Conservation (phyloP, 495 filamentous ascomycete species). For the Xylaria flabelliformis region DNA sequence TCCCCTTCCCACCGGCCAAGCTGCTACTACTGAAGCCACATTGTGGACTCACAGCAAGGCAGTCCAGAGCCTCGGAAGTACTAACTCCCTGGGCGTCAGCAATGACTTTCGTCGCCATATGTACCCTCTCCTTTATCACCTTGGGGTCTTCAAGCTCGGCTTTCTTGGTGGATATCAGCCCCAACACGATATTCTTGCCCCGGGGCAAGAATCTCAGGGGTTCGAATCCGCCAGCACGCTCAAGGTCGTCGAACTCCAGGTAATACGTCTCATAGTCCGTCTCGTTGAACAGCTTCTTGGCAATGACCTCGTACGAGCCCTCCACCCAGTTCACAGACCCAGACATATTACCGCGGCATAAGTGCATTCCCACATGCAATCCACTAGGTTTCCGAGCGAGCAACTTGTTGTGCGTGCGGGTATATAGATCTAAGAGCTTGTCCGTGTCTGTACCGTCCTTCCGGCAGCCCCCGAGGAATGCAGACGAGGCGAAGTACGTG, state of each 20-base stretch:
- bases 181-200: constrained; percentile 76
- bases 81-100: constrained; percentile 67
- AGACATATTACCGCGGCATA: constrained; percentile 83
- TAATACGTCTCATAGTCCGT: constrained; percentile 81
- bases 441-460: constrained; percentile 64
- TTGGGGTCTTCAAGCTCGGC: constrained; percentile 72
- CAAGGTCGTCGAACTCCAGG: constrained; percentile 82
- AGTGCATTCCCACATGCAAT: constrained; percentile 74
- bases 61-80: constrained; percentile 67
- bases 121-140: constrained; percentile 69
- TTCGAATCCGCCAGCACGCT: constrained; percentile 78
- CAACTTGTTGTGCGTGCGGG: constrained; percentile 76
- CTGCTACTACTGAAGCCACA: constrained; percentile 79
- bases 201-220: constrained; percentile 73
- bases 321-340: constrained; percentile 76
- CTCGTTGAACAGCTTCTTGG: constrained; percentile 76
- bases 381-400: constrained; percentile 66
- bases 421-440: constrained; percentile 72
- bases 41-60: constrained; percentile 74
- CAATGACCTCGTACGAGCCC: constrained; percentile 80
- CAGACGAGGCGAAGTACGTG: constrained; percentile 76
- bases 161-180: constrained; percentile 78
- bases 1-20: constrained; percentile 68
- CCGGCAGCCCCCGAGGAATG: constrained; percentile 71
- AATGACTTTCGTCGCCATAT: constrained; percentile 70